These are phyloP conservation scores for Barnettozyma pratensis DNA, from an alignment of 805 yeast species.

Conservation along the genomic window DNA sequence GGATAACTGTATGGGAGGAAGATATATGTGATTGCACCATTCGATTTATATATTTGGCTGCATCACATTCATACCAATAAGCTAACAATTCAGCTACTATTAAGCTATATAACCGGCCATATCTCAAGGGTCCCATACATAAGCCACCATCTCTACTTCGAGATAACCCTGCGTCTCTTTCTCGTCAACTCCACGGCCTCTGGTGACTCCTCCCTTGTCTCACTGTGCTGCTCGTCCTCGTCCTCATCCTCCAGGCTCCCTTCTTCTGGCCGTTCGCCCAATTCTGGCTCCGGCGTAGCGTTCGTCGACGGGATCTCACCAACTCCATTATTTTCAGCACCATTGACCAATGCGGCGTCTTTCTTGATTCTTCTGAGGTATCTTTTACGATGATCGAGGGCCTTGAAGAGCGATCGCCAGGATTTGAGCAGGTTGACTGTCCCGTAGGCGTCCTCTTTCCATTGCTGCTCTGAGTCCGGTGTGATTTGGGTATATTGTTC, in stretches of 20 bases:
- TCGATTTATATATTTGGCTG: too few relatives aligned
- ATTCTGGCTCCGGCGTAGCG: slow-evolving; percentile 1
- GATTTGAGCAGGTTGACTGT: slow-evolving; percentile 12
- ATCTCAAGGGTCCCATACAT: too few relatives aligned
- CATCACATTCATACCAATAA: too few relatives aligned
- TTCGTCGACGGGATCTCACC: neutral
- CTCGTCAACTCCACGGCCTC: neutral
- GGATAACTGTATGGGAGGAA: too few relatives aligned
- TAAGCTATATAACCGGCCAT: too few relatives aligned
- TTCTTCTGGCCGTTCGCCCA: neutral
- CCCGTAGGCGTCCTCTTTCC: slow-evolving; percentile 15
- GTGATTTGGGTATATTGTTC: slow-evolving; percentile 11
- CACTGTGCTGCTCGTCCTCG: neutral
- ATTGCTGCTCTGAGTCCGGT: slow-evolving; percentile 11
- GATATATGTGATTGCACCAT: too few relatives aligned
- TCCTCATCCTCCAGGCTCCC: slow-evolving; percentile 3
- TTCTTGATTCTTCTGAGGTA: slow-evolving; percentile 13
- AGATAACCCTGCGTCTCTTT: neutral
- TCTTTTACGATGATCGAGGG: slow-evolving; percentile 23
- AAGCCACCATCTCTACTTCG: neutral
- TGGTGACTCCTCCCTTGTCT: neutral
- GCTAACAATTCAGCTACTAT: too few relatives aligned
- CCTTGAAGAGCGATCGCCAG: slow-evolving; percentile 25
- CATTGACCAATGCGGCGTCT: neutral
- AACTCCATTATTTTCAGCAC: neutral